Evolutionary conservation across 2,329 filamentous ascomycete genomes (phyloP).

Genomic region (Exophiala xenobiotica): DNA sequence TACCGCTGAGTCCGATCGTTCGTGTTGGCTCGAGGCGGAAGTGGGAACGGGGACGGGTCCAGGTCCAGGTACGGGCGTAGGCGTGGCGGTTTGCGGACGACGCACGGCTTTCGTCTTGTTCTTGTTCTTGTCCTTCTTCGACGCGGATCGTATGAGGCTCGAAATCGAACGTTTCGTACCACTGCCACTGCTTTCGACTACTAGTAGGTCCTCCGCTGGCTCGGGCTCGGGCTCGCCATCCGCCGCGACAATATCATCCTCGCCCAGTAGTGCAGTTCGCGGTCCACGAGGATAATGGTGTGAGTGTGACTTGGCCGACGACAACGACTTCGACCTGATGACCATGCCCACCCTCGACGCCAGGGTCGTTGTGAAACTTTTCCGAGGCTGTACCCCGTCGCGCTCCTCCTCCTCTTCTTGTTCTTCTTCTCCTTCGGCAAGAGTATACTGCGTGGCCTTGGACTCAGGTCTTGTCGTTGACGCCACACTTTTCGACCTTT

Average conservation of each 20-base stretch:
- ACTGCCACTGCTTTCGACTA: not conserved
- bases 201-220: not conserved
- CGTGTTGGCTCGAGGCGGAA: no score
- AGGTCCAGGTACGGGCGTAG: no score
- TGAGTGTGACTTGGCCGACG: not conserved
- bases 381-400: conserved; percentile 4
- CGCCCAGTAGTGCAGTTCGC: not conserved
- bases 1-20: not conserved
- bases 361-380: conserved; percentile 14
- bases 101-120: no score
- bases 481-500: not conserved
- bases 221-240: not conserved
- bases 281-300: no score
- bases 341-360: conserved; percentile 9
- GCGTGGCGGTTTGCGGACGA: not conserved
- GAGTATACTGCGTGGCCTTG: not conserved
- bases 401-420: no score
- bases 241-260: not conserved
- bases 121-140: not conserved
- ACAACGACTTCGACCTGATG: conserved; percentile 13
- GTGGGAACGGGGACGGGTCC: no score
- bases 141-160: not conserved
- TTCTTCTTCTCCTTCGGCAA: conserved; percentile 5
- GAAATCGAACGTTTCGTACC: not conserved
- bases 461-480: not conserved